phyloP scores from a whole-genome alignment of 139 green algal genomes.

The Penium margaritaceum region DNA sequence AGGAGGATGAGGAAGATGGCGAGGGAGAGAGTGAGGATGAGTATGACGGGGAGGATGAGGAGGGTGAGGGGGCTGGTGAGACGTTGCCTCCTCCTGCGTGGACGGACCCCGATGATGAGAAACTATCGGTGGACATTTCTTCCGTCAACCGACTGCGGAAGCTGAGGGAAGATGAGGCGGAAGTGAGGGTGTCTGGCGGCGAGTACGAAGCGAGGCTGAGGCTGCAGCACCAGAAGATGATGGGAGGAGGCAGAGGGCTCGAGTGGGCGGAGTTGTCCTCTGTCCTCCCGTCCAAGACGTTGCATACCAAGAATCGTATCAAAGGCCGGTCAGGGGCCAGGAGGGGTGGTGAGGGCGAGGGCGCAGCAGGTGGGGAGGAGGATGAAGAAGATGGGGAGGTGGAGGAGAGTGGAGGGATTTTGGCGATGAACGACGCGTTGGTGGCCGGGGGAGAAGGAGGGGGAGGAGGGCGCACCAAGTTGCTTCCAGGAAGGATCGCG shows the following conservation, averaged over 20 bases:
- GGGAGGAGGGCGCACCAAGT: background rate
- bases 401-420: constrained; percentile 6
- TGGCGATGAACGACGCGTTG: background rate
- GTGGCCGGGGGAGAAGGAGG: background rate
- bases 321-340: background rate
- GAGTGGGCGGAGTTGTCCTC: too few relatives aligned
- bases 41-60: background rate
- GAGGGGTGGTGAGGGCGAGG: constrained; percentile 8
- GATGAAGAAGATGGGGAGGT: constrained; percentile 8
- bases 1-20: too few relatives aligned
- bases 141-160: constrained; percentile 29
- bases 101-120: constrained; percentile 34
- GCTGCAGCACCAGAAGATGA: constrained; percentile 13
- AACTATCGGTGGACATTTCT: constrained; percentile 19
- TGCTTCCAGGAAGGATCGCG: constrained; percentile 18
- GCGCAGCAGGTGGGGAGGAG: background rate
- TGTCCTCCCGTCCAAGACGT: too few relatives aligned
- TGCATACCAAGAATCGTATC: background rate
- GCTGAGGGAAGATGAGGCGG: constrained; percentile 19
- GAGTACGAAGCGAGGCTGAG: constrained; percentile 35
- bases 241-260: background rate
- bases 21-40: background rate
- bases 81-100: constrained; percentile 31
- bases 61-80: background rate
- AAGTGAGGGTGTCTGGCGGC: constrained; percentile 15